Conservation (phyloP, 2,329 filamentous ascomycete species). For the Neurospora sp. region DNA sequence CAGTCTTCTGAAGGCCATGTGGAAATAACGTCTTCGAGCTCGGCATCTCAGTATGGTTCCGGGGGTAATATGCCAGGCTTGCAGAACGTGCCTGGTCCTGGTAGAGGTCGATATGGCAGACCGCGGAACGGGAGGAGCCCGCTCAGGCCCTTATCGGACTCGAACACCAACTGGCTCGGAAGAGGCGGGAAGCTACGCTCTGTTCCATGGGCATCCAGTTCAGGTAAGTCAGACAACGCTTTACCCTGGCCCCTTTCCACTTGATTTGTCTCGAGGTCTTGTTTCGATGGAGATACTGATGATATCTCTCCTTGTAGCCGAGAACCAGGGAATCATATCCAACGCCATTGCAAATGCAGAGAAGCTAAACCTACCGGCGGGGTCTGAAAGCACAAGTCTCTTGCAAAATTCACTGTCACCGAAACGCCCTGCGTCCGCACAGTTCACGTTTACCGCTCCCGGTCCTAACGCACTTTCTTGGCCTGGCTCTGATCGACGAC, state of each 20-base stretch:
- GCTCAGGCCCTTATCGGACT: conserved; percentile 49
- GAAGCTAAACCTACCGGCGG: conserved; percentile 51
- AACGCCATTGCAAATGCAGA: conserved; percentile 84
- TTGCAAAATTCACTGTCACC: conserved; percentile 56
- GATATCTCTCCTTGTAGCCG: conserved; percentile 23
- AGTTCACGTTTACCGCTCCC: conserved; percentile 94
- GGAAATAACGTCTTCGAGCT: conserved; percentile 21
- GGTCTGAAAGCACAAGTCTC: conserved; percentile 71
- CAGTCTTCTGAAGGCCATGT: conserved; percentile 25
- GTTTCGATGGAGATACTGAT: conserved; percentile 14
- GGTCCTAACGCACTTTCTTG: conserved; percentile 70
- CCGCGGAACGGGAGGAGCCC: conserved; percentile 51
- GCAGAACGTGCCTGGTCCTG: conserved; percentile 73
- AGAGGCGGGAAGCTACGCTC: conserved; percentile 37
- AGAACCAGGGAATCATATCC: conserved; percentile 72
- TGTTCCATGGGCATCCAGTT: conserved; percentile 33
- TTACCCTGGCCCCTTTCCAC: neutral
- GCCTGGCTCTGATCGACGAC: conserved; percentile 44
- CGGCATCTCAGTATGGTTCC: conserved; percentile 29
- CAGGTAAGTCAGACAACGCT: conserved; percentile 31
- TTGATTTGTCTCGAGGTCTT: neutral
- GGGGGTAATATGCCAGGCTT: conserved; percentile 47
- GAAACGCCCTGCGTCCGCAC: conserved; percentile 62
- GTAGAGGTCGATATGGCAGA: conserved; percentile 74
- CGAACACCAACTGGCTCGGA: conserved; percentile 45